Percentiles rank a stretch among this genome's conserved stretches.
Evolutionary conservation across 805 yeast species (phyloP).

Genomic region (Brettanomyces nanus): DNA sequence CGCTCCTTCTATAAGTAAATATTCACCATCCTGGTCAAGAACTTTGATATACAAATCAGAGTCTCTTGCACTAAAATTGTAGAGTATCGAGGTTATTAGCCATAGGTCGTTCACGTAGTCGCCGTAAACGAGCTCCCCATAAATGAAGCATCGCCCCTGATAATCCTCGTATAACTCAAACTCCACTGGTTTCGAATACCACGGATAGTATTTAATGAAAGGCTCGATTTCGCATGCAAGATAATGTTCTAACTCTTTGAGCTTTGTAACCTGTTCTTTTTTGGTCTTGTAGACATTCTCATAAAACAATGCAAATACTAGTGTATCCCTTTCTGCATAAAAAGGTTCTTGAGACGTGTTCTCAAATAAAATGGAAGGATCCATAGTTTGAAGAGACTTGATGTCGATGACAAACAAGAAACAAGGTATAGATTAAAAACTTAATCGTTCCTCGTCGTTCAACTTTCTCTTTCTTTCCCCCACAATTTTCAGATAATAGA

Average conservation of each 20-base stretch:
- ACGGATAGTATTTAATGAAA: constrained; percentile 34
- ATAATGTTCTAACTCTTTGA: constrained; percentile 13
- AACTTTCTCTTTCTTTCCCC: no score
- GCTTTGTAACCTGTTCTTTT: constrained; percentile 10
- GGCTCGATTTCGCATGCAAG: constrained; percentile 18
- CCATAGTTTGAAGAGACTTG: background rate
- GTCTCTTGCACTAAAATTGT: constrained; percentile 23
- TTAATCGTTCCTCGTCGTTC: no score
- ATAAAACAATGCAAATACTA: constrained; percentile 22
- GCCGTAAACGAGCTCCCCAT: constrained; percentile 37
- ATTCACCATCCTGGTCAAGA: constrained; percentile 51
- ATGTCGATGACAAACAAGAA: no score
- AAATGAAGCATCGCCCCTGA: constrained; percentile 17
- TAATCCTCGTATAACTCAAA: constrained; percentile 11
- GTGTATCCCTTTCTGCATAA: constrained; percentile 15
- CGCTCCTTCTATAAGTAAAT: constrained; percentile 41
- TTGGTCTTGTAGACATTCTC: constrained; percentile 22
- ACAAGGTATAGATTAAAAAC: no score
- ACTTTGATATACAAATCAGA: constrained; percentile 34
- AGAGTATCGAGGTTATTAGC: constrained; percentile 33
- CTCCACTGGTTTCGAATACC: constrained; percentile 29
- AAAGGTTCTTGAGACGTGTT: constrained; percentile 11
- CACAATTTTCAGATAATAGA: no score
- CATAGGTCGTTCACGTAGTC: constrained; percentile 37
- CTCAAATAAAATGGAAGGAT: constrained; percentile 3